These are phyloP conservation scores for Meyerozyma elateridarum DNA, from an alignment of 1,139 yeast genomes.

Conservation along the genomic window DNA sequence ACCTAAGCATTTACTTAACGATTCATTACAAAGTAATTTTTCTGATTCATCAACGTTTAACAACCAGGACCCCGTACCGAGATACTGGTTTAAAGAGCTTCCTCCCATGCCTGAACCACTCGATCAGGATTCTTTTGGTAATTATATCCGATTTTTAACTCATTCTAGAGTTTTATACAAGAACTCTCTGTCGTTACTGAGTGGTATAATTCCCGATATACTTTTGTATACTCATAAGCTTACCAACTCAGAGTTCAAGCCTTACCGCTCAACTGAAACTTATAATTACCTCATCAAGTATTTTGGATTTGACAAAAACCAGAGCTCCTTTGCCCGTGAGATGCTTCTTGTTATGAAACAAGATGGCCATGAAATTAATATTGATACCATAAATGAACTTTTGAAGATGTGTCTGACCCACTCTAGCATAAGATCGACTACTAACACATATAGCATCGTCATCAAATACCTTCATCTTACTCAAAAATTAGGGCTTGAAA, in stretches of 20 bases:
- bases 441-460: slow-evolving; percentile 30
- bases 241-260: slow-evolving; percentile 26
- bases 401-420: slow-evolving; percentile 31
- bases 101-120: slow-evolving; percentile 31
- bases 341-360: slow-evolving; percentile 38
- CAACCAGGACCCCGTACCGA: slow-evolving; percentile 13
- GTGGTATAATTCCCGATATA: slow-evolving; percentile 37
- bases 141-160: slow-evolving; percentile 35
- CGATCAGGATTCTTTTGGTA: slow-evolving; percentile 27
- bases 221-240: slow-evolving; percentile 37
- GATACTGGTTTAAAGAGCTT: slow-evolving; percentile 26
- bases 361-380: slow-evolving; percentile 39
- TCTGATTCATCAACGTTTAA: too few species aligned
- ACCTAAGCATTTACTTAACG: slow-evolving; percentile 26
- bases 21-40: too few species aligned
- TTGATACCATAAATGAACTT: slow-evolving; percentile 37
- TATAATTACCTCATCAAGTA: slow-evolving; percentile 39
- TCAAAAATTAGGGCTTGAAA: slow-evolving; percentile 23
- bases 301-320: slow-evolving; percentile 41
- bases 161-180: slow-evolving; percentile 30
- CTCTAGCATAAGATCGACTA: slow-evolving; percentile 27
- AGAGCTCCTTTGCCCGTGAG: slow-evolving; percentile 38
- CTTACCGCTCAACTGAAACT: slow-evolving; percentile 31
- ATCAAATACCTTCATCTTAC: slow-evolving; percentile 29
- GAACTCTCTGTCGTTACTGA: slow-evolving; percentile 32